phyloP scores from a whole-genome alignment of 2,329 filamentous ascomycete genomes.

The Pseudocercospora macadamiae region DNA sequence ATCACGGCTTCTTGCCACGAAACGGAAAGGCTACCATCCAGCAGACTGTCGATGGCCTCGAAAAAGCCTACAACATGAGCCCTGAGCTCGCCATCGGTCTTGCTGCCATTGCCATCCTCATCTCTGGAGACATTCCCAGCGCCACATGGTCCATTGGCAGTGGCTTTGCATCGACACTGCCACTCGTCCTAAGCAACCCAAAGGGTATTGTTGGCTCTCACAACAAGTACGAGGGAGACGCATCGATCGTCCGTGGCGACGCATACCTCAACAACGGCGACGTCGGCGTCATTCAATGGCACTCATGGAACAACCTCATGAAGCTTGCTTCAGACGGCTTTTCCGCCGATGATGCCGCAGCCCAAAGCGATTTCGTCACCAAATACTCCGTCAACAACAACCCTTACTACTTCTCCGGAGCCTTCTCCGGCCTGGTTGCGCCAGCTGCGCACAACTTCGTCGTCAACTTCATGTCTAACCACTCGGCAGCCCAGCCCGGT shows the following conservation, averaged over 20 bases:
- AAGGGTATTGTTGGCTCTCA: constrained; percentile 32
- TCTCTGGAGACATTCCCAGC: neutral
- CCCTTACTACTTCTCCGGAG: constrained; percentile 38
- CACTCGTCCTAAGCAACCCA: constrained; percentile 11
- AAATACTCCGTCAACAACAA: constrained; percentile 32
- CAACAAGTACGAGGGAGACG: constrained; percentile 41
- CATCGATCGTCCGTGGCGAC: constrained; percentile 37
- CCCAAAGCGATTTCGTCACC: neutral
- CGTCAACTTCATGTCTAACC: constrained; percentile 35
- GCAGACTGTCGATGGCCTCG: constrained; percentile 29
- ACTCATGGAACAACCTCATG: constrained; percentile 21
- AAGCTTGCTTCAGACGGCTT: constrained; percentile 13
- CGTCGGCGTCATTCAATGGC: constrained; percentile 11
- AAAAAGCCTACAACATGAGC: constrained; percentile 33
- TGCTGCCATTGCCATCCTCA: constrained; percentile 8
- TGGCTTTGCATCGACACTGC: constrained; percentile 7
- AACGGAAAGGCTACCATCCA: constrained; percentile 34
- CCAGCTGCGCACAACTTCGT: constrained; percentile 17
- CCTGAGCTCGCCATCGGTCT: constrained; percentile 14
- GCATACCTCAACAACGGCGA: constrained; percentile 30
- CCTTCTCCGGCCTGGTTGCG: constrained; percentile 21
- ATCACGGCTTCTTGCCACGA: constrained; percentile 21
- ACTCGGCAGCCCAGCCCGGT: constrained; percentile 26
- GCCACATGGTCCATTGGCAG: constrained; percentile 28
- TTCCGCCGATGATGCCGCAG: constrained; percentile 20